Conservation (phyloP, 345 rosid species). For the Salix viminalis region DNA sequence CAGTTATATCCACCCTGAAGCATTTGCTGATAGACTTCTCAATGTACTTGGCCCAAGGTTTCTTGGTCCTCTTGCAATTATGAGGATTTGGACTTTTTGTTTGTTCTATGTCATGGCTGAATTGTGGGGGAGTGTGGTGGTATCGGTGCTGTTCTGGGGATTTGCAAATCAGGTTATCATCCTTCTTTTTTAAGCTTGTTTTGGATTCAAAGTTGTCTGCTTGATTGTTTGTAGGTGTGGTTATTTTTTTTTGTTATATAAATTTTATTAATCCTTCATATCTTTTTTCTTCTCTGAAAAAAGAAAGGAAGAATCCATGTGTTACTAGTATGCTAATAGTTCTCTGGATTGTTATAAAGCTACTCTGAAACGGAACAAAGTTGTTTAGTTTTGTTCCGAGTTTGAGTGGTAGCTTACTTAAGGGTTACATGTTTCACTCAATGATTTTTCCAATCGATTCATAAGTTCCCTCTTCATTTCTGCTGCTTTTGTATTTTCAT, state of each 20-base stretch:
- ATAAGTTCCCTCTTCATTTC: not conserved
- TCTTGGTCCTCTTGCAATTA: conserved; percentile 90
- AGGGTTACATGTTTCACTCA: not conserved
- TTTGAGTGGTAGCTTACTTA: not conserved
- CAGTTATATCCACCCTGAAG: conserved; percentile 74
- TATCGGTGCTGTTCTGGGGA: conserved; percentile 98
- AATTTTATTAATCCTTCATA: not conserved
- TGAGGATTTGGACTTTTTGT: conserved; percentile 97
- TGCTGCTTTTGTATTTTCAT: not conserved
- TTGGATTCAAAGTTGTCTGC: not conserved
- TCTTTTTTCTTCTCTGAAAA: not conserved
- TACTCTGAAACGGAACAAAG: not conserved
- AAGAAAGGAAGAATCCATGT: not conserved
- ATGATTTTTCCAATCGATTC: not conserved
- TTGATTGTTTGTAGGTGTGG: not conserved
- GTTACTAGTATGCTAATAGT: not conserved
- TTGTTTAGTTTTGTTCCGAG: not conserved
- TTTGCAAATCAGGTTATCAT: conserved; percentile 86
- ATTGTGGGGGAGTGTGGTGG: conserved; percentile 96
- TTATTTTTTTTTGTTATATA: not conserved
- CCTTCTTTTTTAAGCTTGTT: not conserved
- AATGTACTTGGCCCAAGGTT: conserved; percentile 74
- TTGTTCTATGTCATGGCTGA: conserved; percentile 99
- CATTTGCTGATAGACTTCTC: conserved; percentile 78
- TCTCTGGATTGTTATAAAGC: not conserved